Evolutionary conservation across 164 flowering plant species (phyloP), one percentile per base, ranked within the genome.

Genomic region (Liquidambar formosana): DNA sequence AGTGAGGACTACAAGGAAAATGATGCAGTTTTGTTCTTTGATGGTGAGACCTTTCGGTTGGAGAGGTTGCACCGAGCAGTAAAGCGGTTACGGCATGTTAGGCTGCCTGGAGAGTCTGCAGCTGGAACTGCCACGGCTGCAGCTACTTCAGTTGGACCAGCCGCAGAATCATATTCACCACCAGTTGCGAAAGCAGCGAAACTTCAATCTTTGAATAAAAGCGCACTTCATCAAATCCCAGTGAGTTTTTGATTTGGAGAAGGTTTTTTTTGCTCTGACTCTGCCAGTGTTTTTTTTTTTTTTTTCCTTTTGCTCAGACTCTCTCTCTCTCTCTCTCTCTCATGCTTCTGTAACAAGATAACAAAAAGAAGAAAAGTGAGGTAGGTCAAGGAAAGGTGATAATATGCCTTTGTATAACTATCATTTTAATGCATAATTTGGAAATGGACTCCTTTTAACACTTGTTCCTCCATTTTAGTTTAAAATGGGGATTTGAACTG

Each of bases 21-120:
- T 68, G 97, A 92, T 73, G 94, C 89, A 0, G 94, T 92, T 56
- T 71, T 92, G 69, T 87, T 92, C 76, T 92, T 92, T 66, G 96
- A 92, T 74, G 92, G 97, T 0, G 77, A 83, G 76, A 78, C 78
- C 1, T 87, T 90, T 73, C 83, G 86, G 60, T 73, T 92, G 47
- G 97, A 92, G 74, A 76, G 88, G 47, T 68, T 92, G 73, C 94
- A 92, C 66, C 88, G 92, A 33, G 88, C 91, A 0, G 92, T 92
- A 19, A 92, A 92, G 84, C 79, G 96, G 41, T 77, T 92, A 79
- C 78, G 91, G 72, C 88, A 86, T 84, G 78, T 86, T 1, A 79
- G 92, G 26, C 45, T 63, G 48, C 88, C 82, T 57, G 93, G 94
- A 4, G 94, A 89, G 51, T 80, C 88, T 51, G 68, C 81, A 18